Percentiles rank a stretch among this genome's conserved stretches.
phyloP scores from a whole-genome alignment of 2,329 filamentous ascomycete genomes.

The Graphium sp. region DNA sequence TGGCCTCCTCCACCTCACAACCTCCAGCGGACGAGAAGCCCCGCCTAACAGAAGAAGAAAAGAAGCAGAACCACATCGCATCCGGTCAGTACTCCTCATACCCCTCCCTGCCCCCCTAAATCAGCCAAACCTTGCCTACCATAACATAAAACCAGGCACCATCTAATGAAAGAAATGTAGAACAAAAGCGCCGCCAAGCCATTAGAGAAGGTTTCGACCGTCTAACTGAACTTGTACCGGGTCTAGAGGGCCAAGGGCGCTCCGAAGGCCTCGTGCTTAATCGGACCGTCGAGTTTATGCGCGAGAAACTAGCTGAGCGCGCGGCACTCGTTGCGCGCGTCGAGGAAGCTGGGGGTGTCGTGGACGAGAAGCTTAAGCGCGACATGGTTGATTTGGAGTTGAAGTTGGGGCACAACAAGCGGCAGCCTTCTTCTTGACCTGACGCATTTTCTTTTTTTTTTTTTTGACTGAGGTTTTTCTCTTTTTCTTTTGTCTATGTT shows the following conservation, averaged over 20 bases:
- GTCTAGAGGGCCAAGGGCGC: conserved; percentile 64
- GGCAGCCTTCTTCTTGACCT: too few species aligned
- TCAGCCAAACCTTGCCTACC: background rate
- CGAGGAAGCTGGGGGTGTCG: conserved; percentile 38
- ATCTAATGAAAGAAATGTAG: conserved; percentile 9
- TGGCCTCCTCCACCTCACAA: conserved; percentile 4
- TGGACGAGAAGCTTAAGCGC: conserved; percentile 13
- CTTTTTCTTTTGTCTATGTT: conserved; percentile 3
- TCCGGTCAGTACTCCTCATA: conserved; percentile 21
- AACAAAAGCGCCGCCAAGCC: conserved; percentile 33
- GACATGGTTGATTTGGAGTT: background rate
- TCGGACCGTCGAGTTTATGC: conserved; percentile 50
- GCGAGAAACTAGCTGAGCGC: conserved; percentile 40
- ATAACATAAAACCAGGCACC: background rate
- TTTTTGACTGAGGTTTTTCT: background rate
- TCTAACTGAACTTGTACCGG: conserved; percentile 65
- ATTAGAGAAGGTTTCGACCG: conserved; percentile 76
- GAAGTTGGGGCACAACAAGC: conserved; percentile 6
- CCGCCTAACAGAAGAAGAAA: conserved; percentile 33
- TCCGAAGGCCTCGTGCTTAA: conserved; percentile 75
- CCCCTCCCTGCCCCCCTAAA: background rate
- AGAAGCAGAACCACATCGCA: conserved; percentile 37
- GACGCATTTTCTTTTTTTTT: background rate
- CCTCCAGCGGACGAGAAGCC: conserved; percentile 24
- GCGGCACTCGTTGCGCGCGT: conserved; percentile 39